Base-by-base conservation (phyloP, 1,139 yeast genomes). In the Debaryomyces psychrophilus region DNA sequence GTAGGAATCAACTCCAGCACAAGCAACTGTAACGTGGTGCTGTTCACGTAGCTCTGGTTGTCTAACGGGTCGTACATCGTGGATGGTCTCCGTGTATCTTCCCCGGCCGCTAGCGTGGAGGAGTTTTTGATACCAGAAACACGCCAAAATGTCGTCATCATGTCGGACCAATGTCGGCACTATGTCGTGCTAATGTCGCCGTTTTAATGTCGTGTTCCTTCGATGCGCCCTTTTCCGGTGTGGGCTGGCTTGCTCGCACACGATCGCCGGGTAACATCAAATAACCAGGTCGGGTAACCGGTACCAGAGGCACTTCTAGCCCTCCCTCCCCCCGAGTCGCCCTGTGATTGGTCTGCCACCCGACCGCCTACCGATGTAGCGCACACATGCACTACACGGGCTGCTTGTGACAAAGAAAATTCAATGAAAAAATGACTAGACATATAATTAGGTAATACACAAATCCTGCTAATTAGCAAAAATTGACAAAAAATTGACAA, bases 1-100 rank as follows among this genome's bases (percentile, higher is more conserved):
- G 85, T 66, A 8, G 96, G 95, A 1, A 89, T 83, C 37, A 87
- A 67, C 64, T 90, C 96, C 59, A 84, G 87, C 23, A 90, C 66
- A 25, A 90, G 77, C 50, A 82, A 75, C 40, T 83, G 85, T 41
- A 86, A 64, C 31, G 82, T 73, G 3, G 79, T 63, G 12, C 77
- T 60, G 56, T 73, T 82, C 42, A 85, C 80, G 48, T 58, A 57
- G 11, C 61, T 49, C 39, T 57, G 63, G 15, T 53, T 31, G 14
- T 38, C 46, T 43, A 38, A 25, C 25, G 42, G 37, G 14, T 43
- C 46, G 37, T 40, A 40, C 43, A 31, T 31, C 17, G 15, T 33
- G 6, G 12, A 9, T 33, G 9, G 23, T 8, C n/a, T n/a, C 8
- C 20, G 8, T 6, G n/a, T 12, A 6, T 18, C 9, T 11, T 17